Evolutionary conservation across 306 rosid genomes (phyloP).

Genomic region (Delonix regia): DNA sequence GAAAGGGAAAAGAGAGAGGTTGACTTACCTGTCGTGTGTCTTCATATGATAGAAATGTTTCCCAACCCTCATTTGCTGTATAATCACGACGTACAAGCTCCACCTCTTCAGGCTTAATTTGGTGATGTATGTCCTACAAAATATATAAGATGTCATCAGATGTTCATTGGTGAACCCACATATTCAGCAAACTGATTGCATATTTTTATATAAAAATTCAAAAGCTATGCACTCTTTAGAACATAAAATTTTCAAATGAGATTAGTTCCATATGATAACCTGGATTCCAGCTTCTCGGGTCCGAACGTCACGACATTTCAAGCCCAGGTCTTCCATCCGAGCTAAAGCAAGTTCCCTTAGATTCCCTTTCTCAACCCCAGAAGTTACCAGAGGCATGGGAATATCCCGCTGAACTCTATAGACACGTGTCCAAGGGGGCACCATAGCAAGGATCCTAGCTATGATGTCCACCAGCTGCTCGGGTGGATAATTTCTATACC

Average conservation of each 20-base stretch:
- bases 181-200: background rate
- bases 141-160: constrained; percentile 21
- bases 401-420: constrained; percentile 99
- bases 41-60: constrained; percentile 94
- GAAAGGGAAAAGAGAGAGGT: constrained; percentile 9
- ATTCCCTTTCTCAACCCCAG: constrained; percentile 98
- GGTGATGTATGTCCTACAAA: constrained; percentile 88
- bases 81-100: constrained; percentile 97
- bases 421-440: constrained; percentile 99
- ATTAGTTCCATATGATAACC: constrained; percentile 47
- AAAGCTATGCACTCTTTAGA: constrained; percentile 10
- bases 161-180: constrained; percentile 25
- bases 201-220: constrained; percentile 1
- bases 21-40: constrained; percentile 79
- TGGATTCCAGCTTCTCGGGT: constrained; percentile 99
- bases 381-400: constrained; percentile 98
- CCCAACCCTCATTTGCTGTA: constrained; percentile 96
- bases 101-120: constrained; percentile 93
- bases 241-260: constrained; percentile 24
- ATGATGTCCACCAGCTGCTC: constrained; percentile 97
- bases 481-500: constrained; percentile 97
- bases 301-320: constrained; percentile 96
- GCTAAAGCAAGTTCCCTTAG: constrained; percentile 94
- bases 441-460: constrained; percentile 94
- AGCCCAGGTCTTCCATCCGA: constrained; percentile 95